These are phyloP conservation scores for Neurospora sp. DNA, from an alignment of 2,329 filamentous ascomycete genomes.

Conservation along the genomic window DNA sequence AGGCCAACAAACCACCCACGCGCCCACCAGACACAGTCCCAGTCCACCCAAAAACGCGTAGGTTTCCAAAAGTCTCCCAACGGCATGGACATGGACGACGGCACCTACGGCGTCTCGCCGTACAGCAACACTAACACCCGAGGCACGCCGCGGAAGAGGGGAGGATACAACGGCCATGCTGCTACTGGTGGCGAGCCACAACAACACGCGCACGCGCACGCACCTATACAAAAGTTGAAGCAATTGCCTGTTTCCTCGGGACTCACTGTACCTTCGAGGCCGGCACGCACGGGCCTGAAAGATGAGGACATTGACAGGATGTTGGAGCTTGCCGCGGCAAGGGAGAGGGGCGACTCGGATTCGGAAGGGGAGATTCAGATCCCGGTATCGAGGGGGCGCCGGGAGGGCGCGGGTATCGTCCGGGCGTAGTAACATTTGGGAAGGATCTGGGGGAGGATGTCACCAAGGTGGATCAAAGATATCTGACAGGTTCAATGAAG, in stretches of 20 bases:
- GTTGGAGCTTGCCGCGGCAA: constrained; percentile 42
- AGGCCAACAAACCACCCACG: constrained; percentile 26
- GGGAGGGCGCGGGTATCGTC: constrained; percentile 15
- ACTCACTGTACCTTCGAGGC: constrained; percentile 30
- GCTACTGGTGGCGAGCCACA: neutral
- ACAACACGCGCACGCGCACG: constrained; percentile 12
- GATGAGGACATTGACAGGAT: constrained; percentile 51
- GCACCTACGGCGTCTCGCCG: constrained; percentile 12
- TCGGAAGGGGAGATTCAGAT: constrained; percentile 49
- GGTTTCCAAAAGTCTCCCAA: constrained; percentile 39
- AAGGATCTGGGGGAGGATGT: neutral
- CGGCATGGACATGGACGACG: constrained; percentile 39
- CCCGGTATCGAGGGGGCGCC: constrained; percentile 24
- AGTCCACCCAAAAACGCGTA: constrained; percentile 31
- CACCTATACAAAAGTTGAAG: constrained; percentile 24
- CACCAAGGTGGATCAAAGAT: neutral
- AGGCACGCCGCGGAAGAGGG: constrained; percentile 34
- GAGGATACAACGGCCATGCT: constrained; percentile 29
- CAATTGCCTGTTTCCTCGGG: constrained; percentile 41
- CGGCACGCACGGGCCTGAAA: constrained; percentile 30
- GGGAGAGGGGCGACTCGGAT: constrained; percentile 36
- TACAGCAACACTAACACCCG: constrained; percentile 17
- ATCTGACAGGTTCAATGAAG: neutral
- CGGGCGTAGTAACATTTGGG: neutral
- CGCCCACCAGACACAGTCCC: constrained; percentile 14